phyloP scores from a whole-genome alignment of 257 asterid species.

The Pogostemon cablin region DNA sequence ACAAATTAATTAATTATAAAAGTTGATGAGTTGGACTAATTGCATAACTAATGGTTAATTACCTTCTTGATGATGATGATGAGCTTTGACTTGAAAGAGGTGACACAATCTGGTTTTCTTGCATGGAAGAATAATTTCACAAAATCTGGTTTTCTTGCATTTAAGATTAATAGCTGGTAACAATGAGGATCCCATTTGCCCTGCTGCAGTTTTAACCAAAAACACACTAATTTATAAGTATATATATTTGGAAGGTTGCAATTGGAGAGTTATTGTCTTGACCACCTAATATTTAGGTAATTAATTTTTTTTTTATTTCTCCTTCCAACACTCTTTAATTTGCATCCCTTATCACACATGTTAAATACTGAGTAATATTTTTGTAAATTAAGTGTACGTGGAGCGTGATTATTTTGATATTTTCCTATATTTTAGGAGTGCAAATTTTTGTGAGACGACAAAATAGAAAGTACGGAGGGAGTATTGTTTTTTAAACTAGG shows the following conservation, averaged over 20 bases:
- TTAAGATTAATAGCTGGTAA: constrained; percentile 15
- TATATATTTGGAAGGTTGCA: neutral
- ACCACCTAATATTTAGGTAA: neutral
- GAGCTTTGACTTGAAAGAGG: constrained; percentile 42
- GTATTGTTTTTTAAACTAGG: too few species aligned
- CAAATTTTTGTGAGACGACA: too few species aligned
- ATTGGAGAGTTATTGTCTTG: neutral
- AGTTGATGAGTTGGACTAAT: too few species aligned
- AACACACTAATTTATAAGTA: neutral
- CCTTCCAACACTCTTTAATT: too few species aligned
- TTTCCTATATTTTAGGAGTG: too few species aligned
- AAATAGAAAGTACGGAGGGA: too few species aligned
- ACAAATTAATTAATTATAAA: too few species aligned
- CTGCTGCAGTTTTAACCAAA: neutral
- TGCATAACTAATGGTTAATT: neutral
- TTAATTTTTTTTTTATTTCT: too few species aligned
- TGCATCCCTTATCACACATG: too few species aligned
- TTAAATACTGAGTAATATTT: too few species aligned
- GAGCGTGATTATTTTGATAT: too few species aligned
- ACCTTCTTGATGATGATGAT: constrained; percentile 45
- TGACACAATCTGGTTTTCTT: constrained; percentile 26
- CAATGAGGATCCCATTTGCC: constrained; percentile 30
- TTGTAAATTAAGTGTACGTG: too few species aligned
- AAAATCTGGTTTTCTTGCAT: constrained; percentile 25
- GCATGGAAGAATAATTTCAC: constrained; percentile 21